phyloP scores from a whole-genome alignment of 352 stramenopile genomes.

The Globisporangium nagaii region DNA sequence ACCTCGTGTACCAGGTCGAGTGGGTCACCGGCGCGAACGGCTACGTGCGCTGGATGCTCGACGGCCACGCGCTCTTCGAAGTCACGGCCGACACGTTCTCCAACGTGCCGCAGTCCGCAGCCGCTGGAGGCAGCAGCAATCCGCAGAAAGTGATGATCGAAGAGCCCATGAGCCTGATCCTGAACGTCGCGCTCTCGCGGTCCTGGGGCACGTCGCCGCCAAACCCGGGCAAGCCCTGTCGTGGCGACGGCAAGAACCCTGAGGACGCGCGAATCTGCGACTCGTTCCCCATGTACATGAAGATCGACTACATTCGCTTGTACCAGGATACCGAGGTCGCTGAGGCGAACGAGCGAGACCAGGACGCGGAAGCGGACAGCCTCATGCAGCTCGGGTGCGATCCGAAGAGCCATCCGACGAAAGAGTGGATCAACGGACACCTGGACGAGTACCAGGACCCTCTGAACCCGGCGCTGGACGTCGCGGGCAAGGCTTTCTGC shows the following conservation, averaged over 20 bases:
- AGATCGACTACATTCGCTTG: conserved; percentile 66
- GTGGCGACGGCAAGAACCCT: conserved; percentile 36
- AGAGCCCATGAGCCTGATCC: conserved; percentile 92
- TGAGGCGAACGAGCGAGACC: no score
- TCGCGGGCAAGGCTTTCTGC: conserved; percentile 49
- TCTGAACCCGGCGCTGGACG: conserved; percentile 29
- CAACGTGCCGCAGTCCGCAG: conserved; percentile 50
- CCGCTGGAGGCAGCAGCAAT: conserved; percentile 34
- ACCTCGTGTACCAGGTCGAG: conserved; percentile 61
- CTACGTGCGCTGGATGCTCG: conserved; percentile 69
- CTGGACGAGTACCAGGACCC: conserved; percentile 53
- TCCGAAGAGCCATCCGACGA: conserved; percentile 49
- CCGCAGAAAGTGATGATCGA: conserved; percentile 66
- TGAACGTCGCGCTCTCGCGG: conserved; percentile 91
- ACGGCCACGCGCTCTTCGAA: conserved; percentile 52
- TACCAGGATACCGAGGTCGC: conserved; percentile 45
- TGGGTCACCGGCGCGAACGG: conserved; percentile 63
- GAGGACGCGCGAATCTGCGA: conserved; percentile 50
- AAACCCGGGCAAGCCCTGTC: conserved; percentile 41
- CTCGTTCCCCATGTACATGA: conserved; percentile 70
- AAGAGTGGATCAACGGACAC: conserved; percentile 59
- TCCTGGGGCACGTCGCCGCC: conserved; percentile 76
- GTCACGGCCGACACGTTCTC: conserved; percentile 45
- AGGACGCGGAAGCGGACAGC: conserved; percentile 26
- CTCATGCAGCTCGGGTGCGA: conserved; percentile 57